Percentiles rank a stretch among this genome's conserved stretches.
Evolutionary conservation across 2,329 filamentous ascomycete genomes (phyloP).

Genomic region (Claviceps citrina): DNA sequence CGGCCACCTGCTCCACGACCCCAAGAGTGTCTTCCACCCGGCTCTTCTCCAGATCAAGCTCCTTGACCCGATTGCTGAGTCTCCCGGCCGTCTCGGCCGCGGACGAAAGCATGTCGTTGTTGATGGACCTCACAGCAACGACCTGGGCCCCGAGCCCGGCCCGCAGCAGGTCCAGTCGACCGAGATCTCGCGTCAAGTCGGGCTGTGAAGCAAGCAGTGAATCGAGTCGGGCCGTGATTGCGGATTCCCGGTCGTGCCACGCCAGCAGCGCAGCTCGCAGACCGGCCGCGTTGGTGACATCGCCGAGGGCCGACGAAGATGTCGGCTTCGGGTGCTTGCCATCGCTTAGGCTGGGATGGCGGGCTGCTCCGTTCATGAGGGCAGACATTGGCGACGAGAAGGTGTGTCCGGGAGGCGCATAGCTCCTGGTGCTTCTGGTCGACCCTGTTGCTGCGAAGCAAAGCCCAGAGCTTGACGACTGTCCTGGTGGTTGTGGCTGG

Average conservation of each 20-base stretch:
- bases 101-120: conserved; percentile 77
- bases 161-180: conserved; percentile 74
- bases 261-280: conserved; percentile 62
- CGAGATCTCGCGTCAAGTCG: conserved; percentile 73
- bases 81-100: conserved; percentile 74
- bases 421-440: conserved; percentile 17
- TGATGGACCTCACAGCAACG: conserved; percentile 66
- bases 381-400: conserved; percentile 31
- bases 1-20: conserved; percentile 89
- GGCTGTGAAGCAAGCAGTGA: conserved; percentile 67
- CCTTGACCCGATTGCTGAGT: conserved; percentile 74
- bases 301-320: conserved; percentile 34
- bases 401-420: conserved; percentile 27
- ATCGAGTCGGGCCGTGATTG: conserved; percentile 60
- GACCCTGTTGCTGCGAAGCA: not conserved
- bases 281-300: conserved; percentile 60
- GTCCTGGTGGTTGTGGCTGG: not conserved
- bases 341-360: conserved; percentile 19
- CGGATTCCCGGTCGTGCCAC: conserved; percentile 61
- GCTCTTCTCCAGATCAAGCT: conserved; percentile 79
- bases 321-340: conserved; percentile 12
- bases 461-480: not conserved
- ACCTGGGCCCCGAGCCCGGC: conserved; percentile 79
- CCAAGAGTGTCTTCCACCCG: conserved; percentile 79
- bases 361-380: conserved; percentile 28